Percentiles rank a stretch among this genome's conserved stretches.
Conservation (phyloP, 1,284 basidiomycete genomes). For the Puccinia coronata region DNA sequence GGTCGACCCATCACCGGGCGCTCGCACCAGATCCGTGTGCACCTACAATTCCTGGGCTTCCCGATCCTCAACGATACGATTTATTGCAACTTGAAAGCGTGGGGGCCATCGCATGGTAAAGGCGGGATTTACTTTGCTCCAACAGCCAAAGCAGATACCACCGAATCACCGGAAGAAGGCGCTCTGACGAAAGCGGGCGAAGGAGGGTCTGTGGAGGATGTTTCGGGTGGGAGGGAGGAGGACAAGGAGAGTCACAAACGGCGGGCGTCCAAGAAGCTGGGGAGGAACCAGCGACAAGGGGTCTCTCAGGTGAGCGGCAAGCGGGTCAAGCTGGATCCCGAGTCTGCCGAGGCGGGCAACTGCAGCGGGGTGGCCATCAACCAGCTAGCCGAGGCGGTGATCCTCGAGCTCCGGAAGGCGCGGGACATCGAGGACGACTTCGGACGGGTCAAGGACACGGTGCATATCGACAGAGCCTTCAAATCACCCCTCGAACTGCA, state of each 20-base stretch:
- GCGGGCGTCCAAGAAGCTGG: conserved; percentile 8
- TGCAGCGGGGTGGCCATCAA: conserved; percentile 47
- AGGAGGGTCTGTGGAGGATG: background rate
- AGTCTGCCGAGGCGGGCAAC: conserved; percentile 41
- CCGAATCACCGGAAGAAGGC: background rate
- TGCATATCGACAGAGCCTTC: conserved; percentile 43
- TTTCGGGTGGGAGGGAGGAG: background rate
- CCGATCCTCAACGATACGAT: conserved; percentile 71
- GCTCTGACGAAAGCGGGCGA: background rate
- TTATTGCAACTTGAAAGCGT: conserved; percentile 68
- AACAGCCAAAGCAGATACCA: background rate
- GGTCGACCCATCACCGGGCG: conserved; percentile 58
- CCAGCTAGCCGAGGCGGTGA: conserved; percentile 26
- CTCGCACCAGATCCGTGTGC: conserved; percentile 95
- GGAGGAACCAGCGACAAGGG: conserved; percentile 39
- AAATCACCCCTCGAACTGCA: conserved; percentile 30
- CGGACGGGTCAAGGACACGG: conserved; percentile 37
- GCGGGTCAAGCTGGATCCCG: conserved; percentile 37
- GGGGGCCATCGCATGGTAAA: conserved; percentile 75
- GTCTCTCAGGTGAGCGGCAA: conserved; percentile 29
- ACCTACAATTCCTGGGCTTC: conserved; percentile 89
- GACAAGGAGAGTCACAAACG: conserved; percentile 16
- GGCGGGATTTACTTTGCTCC: conserved; percentile 64
- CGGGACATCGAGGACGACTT: conserved; percentile 49
- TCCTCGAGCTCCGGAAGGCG: conserved; percentile 46